Conservation (phyloP, 352 stramenopile species). For the Aphanomyces stellatus region DNA sequence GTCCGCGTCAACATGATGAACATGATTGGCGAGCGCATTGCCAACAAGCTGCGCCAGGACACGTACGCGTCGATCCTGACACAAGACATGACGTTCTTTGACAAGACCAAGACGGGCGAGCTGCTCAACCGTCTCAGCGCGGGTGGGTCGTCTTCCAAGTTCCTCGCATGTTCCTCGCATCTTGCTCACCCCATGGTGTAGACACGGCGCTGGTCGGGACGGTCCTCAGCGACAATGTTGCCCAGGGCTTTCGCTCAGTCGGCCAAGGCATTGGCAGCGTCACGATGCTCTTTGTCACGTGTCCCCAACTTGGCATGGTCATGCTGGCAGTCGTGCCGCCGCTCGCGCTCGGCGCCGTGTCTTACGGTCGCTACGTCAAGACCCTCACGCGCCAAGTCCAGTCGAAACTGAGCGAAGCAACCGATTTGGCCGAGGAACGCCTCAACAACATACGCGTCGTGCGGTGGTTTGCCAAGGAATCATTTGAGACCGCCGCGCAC, state of each 20-base stretch:
- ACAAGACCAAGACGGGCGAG: slow-evolving; percentile 82
- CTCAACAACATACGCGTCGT: slow-evolving; percentile 90
- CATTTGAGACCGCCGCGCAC: slow-evolving; percentile 54
- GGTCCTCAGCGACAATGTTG: slow-evolving; percentile 88
- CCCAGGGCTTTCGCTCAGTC: slow-evolving; percentile 53
- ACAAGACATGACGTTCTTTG: slow-evolving; percentile 90
- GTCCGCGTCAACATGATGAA: slow-evolving; percentile 69
- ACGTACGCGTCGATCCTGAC: slow-evolving; percentile 70
- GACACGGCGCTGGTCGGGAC: slow-evolving; percentile 89
- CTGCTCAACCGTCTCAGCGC: slow-evolving; percentile 86
- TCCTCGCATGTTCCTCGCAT: no score
- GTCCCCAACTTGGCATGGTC: slow-evolving; percentile 81
- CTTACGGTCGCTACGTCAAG: slow-evolving; percentile 84
- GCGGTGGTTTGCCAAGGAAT: slow-evolving; percentile 82
- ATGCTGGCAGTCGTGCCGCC: slow-evolving; percentile 89
- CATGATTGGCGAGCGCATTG: slow-evolving; percentile 83
- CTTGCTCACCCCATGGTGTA: no score
- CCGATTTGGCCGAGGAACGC: slow-evolving; percentile 89
- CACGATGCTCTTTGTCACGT: slow-evolving; percentile 88
- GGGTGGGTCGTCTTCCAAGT: no score
- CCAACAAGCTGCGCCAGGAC: slow-evolving; percentile 61
- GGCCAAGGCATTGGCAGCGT: slow-evolving; percentile 81
- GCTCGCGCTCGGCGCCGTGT: slow-evolving; percentile 77
- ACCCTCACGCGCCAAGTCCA: slow-evolving; percentile 84
- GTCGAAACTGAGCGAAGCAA: slow-evolving; percentile 84